Evolutionary conservation across 1,284 basidiomycete genomes (phyloP), one percentile per base, ranked within the genome.

Genomic region (Leccinum pseudoinsigne): DNA sequence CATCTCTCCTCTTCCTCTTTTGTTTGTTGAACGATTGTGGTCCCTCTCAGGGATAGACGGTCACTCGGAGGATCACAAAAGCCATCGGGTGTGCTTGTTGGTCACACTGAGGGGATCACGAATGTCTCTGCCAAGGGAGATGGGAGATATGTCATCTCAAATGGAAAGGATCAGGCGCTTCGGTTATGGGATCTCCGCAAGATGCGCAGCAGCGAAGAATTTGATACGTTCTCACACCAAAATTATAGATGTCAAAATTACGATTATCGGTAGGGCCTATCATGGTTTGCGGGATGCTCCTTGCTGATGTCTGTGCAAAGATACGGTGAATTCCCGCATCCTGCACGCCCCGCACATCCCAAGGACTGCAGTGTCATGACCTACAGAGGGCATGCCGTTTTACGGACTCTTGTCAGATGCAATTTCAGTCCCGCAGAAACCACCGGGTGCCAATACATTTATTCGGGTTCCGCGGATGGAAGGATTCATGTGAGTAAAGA

Each of bases 331-430:
- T 93, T 93, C 71, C 86, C 88, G 0, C 84, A 81, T 61, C 90
- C 90, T 10, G 81, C 77, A 62, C 84, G 88, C 70, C 86, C 89
- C 0, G 82, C 82, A 11, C 88, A 93, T 71, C 96, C 97, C 1
- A 80, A 87, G 65, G 95, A 99, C 74, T 95, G 93, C 74, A 95
- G 93, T 67, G 89, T 99, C 57, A 98, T 98, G 96, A 93, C 94
- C 2, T 99, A 92, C 73, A 84, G 93, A 53, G 97, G 97, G 1
- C 97, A 99, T 74, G 82, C 87, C 8, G 95, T 99, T n/a, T 78
- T 97, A 59, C 85, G 90, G 47, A 99, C 97, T 0, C 85, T 99
- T 58, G 98, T 99, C 68, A 85, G 97, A 56, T 98, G 95, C 74
- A 93, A 98, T 78, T 99, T 98, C 76, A 95, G 93, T 66, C 97